phyloP scores from a whole-genome alignment of 257 asterid species.

The Cynanchum wilfordii region DNA sequence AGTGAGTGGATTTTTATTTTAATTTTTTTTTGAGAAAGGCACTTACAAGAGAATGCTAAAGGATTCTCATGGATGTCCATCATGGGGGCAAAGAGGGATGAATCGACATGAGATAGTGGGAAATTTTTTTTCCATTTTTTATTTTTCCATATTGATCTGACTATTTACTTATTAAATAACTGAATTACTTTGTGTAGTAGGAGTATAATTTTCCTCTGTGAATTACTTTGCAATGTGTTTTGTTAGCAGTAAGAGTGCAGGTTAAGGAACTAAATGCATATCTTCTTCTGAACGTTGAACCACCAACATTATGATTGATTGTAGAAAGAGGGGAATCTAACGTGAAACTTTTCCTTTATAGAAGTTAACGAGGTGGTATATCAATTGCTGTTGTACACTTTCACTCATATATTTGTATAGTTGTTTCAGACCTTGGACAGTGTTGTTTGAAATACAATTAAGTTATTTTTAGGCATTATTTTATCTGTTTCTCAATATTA shows the following conservation, averaged over 20 bases:
- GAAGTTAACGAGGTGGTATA: too few relatives aligned
- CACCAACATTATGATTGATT: too few relatives aligned
- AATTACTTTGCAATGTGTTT: too few relatives aligned
- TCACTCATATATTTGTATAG: too few relatives aligned
- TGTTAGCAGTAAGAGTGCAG: background rate
- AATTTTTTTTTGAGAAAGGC: constrained; percentile 7
- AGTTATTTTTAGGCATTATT: too few relatives aligned
- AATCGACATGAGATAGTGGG: constrained; percentile 4
- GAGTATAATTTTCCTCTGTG: background rate
- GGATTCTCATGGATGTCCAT: background rate
- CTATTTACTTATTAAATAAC: background rate
- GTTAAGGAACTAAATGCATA: background rate
- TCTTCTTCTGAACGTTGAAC: background rate
- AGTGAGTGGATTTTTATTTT: constrained; percentile 15
- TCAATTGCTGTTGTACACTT: too few relatives aligned
- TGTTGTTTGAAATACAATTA: too few relatives aligned
- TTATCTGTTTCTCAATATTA: too few relatives aligned
- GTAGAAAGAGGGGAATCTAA: too few relatives aligned
- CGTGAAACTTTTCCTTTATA: too few relatives aligned
- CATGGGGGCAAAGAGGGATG: background rate
- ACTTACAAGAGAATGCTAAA: background rate
- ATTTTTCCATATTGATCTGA: background rate
- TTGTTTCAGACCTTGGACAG: too few relatives aligned
- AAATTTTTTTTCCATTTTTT: background rate
- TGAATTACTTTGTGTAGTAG: background rate